These are phyloP conservation scores for Ilyonectria robusta DNA, from an alignment of 2,329 filamentous ascomycete species.

Conservation along the genomic window DNA sequence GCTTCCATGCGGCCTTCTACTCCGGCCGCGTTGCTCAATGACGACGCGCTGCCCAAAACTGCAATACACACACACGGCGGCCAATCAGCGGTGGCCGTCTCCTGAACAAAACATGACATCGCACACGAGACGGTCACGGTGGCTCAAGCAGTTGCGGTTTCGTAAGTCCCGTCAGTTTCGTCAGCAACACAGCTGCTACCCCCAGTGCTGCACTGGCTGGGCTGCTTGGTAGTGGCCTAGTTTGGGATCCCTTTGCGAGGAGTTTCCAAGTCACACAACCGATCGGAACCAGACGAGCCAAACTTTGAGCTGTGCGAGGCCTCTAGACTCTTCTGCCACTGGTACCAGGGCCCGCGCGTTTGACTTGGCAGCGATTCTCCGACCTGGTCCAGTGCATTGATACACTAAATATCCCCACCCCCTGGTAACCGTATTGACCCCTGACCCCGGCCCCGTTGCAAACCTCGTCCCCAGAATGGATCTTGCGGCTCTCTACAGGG, in stretches of 20 bases:
- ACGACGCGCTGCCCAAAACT: constrained; percentile 21
- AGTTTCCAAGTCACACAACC: not conserved
- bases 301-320: constrained; percentile 16
- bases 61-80: constrained; percentile 5
- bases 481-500: constrained; percentile 48
- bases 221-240: not conserved
- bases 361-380: constrained; percentile 46
- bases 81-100: constrained; percentile 20
- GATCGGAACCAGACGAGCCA: constrained; percentile 19
- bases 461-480: constrained; percentile 46
- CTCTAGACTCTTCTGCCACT: not conserved
- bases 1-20: constrained; percentile 7
- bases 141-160: constrained; percentile 24
- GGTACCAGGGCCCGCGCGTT: constrained; percentile 34
- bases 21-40: constrained; percentile 25
- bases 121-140: constrained; percentile 19
- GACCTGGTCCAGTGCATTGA: constrained; percentile 40
- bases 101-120: constrained; percentile 4
- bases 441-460: constrained; percentile 34
- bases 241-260: constrained; percentile 5
- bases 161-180: constrained; percentile 29
- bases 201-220: constrained; percentile 7
- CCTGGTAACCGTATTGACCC: constrained; percentile 37
- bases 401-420: constrained; percentile 39
- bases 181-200: constrained; percentile 20